A percentile compares a stretch with the other conserved stretches of the same genome.
These are phyloP conservation scores for Mortierella sp. DNA, from an alignment of 371 early-diverging fungal genomes.

Conservation along the genomic window DNA sequence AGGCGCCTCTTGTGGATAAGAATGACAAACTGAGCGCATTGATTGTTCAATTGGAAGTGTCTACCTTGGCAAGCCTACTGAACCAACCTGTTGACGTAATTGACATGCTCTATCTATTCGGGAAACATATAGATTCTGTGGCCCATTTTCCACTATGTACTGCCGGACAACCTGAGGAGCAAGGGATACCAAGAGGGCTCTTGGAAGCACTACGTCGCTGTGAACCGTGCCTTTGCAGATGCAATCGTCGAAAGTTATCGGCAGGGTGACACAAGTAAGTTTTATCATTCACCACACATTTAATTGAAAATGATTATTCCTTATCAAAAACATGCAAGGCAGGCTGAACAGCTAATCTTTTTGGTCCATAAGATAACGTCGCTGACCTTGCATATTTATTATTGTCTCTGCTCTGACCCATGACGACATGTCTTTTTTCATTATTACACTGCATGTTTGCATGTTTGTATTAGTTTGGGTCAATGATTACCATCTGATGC, in stretches of 20 bases:
- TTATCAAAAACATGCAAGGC: no score
- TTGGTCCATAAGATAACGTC: conserved; percentile 3
- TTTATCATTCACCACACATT: background rate
- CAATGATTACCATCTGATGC: conserved; percentile 98
- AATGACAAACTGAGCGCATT: background rate
- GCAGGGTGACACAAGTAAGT: conserved; percentile 89
- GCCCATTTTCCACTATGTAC: conserved; percentile 97
- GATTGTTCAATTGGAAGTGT: background rate
- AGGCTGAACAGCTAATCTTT: conserved; percentile 16
- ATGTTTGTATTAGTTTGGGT: conserved; percentile 85
- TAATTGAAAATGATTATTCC: background rate
- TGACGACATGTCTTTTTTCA: conserved; percentile 6
- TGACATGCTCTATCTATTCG: no score
- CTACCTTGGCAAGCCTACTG: no score
- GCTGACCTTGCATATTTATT: conserved; percentile 13
- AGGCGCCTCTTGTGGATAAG: background rate
- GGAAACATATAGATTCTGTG: conserved; percentile 78
- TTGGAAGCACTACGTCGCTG: conserved; percentile 86
- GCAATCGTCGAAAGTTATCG: conserved; percentile 77
- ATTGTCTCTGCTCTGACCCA: background rate
- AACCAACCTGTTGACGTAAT: no score
- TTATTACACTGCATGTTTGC: conserved; percentile 17
- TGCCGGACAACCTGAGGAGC: conserved; percentile 78
- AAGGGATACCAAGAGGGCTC: conserved; percentile 72
- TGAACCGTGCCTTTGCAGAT: conserved; percentile 88